Evolutionary conservation across 495 filamentous ascomycete species (phyloP).

Genomic region (Trypethelium eluteriae): DNA sequence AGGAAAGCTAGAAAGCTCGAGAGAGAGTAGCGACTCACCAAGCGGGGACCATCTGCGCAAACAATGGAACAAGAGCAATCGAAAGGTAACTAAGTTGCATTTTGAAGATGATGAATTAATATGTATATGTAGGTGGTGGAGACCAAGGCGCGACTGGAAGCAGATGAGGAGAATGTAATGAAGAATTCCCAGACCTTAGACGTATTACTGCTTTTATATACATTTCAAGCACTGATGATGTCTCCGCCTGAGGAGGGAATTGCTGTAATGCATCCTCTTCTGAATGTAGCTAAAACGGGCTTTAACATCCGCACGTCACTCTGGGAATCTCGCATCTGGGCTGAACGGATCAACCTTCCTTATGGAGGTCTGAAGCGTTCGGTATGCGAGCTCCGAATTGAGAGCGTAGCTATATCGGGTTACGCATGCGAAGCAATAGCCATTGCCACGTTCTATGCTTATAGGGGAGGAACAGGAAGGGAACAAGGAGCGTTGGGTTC

Average conservation of each 20-base stretch:
- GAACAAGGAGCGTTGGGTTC: too few species aligned
- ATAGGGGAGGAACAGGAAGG: too few species aligned
- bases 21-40: not conserved
- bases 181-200: not conserved
- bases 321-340: not conserved
- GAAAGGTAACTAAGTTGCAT: not conserved
- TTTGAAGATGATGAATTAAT: not conserved
- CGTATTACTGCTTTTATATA: not conserved
- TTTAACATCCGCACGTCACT: not conserved
- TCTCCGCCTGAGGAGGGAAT: not conserved
- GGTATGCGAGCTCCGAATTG: not conserved
- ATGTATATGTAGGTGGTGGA: too few species aligned
- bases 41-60: not conserved
- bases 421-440: not conserved
- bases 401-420: not conserved
- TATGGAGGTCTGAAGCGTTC: not conserved
- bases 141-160: too few species aligned
- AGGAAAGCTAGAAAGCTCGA: not conserved
- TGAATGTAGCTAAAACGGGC: not conserved
- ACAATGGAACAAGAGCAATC: not conserved
- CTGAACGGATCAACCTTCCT: not conserved
- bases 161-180: not conserved
- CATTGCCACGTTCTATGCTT: not conserved
- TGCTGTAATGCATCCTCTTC: not conserved
- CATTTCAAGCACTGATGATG: not conserved